Evolutionary conservation across 352 stramenopile genomes (phyloP).

Genomic region (Phytophthora capsici): DNA sequence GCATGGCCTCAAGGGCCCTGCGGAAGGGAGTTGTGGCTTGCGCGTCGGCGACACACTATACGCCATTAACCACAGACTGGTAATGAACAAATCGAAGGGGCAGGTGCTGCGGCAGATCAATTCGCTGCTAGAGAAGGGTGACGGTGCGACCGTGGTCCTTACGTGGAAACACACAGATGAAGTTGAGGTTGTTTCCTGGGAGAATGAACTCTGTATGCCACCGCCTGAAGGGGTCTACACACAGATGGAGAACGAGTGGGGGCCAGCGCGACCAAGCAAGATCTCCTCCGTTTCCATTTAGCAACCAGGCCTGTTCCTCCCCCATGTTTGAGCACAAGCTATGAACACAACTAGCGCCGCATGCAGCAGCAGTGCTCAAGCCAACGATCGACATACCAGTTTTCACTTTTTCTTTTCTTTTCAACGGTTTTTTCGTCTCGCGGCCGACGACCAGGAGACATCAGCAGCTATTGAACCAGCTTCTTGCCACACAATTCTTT

Average conservation of each 20-base stretch:
- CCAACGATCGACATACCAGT: conserved; percentile 31
- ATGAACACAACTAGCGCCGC: conserved; percentile 1
- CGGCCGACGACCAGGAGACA: conserved; percentile 19
- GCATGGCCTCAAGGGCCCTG: conserved; percentile 74
- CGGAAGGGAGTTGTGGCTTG: conserved; percentile 76
- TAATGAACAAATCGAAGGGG: conserved; percentile 88
- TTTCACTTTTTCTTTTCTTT: conserved; percentile 39
- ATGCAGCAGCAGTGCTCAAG: conserved; percentile 8
- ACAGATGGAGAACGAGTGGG: conserved; percentile 88
- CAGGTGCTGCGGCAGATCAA: conserved; percentile 86
- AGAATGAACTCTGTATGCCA: conserved; percentile 78
- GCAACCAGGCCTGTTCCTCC: conserved; percentile 21
- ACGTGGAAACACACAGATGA: conserved; percentile 88
- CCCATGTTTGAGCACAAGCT: conserved; percentile 21
- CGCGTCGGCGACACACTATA: conserved; percentile 84
- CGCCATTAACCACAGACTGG: conserved; percentile 86
- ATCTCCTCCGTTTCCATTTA: conserved; percentile 89
- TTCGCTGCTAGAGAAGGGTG: conserved; percentile 76
- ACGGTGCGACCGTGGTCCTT: conserved; percentile 69
- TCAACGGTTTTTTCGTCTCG: conserved; percentile 26
- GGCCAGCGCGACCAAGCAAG: conserved; percentile 78
- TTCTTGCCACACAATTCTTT: conserved; percentile 1
- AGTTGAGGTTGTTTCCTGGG: conserved; percentile 75
- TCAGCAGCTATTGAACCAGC: conserved; percentile 10
- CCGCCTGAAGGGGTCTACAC: conserved; percentile 82